Base-by-base conservation (phyloP, 2,329 filamentous ascomycete genomes). In the Chaetomium sp. region DNA sequence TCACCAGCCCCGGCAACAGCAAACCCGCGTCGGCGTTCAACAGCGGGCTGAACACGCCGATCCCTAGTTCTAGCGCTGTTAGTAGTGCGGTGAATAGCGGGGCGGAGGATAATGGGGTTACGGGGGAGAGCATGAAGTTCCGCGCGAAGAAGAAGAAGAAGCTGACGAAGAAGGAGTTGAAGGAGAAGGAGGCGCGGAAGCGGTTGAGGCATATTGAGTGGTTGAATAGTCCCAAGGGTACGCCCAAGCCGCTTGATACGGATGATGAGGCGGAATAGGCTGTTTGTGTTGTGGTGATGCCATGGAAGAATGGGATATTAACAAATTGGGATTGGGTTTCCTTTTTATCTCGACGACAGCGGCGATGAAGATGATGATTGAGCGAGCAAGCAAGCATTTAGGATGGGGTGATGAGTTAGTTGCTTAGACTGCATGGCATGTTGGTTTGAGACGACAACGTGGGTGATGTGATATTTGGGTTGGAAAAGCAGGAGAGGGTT, bases 91-190 rank as follows among this genome's bases (percentile, higher is more conserved):
- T 85, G 57, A 92, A 91, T 76, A 88, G 83, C 51, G 91, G 90
- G n/a, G 83, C 79, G 0, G 92, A 97, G 73, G 91, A 94, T 65
- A 84, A 84, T 58, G 79, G 67, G 40, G 63, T 65, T 37, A 61
- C 56, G 7, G 60, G 54, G 11, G 64, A 65, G 58, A 80, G 79
- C 58, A 82, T 99, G 79, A 92, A 95, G 76, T 99, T 99, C 85
- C 84, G 80, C 72, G 79, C 88, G 8, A 84, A 80, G 73, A 94
- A 91, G 81, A 96, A 96, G 90, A 95, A 92, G 85, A 99, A 99
- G 89, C 83, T 94, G 83, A 99, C 94, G 55, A 89, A 95, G 78
- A 91, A 91, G 74, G 91, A 99, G 73, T 65, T 91, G 70, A 99
- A 99, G 82, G 94, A 99, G 72, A 81, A 88, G 19, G 92, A 97